Conservation (phyloP, 2,329 filamentous ascomycete genomes). For the Hymenoscyphus fructigenus region DNA sequence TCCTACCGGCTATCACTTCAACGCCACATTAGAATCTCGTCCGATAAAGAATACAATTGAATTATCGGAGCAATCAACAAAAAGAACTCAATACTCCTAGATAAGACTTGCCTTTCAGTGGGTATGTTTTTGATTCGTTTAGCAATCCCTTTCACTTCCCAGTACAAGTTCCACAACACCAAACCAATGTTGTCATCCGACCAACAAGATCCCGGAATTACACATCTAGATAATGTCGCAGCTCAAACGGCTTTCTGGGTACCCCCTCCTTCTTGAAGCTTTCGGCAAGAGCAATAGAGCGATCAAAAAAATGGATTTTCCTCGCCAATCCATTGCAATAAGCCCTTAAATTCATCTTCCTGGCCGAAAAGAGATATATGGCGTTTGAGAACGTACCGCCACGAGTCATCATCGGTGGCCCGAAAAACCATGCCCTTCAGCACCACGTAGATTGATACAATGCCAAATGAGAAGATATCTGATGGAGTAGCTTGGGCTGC, state of each 20-base stretch:
- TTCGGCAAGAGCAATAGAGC: slow-evolving; percentile 40
- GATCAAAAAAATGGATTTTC: slow-evolving; percentile 41
- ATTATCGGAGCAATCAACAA: too few species aligned
- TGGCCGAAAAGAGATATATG: slow-evolving; percentile 50
- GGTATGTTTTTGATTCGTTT: too few species aligned
- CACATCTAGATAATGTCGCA: slow-evolving; percentile 42
- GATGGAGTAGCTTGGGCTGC: slow-evolving; percentile 41
- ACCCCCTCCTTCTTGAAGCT: slow-evolving; percentile 43
- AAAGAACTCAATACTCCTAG: too few species aligned
- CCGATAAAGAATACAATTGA: too few species aligned
- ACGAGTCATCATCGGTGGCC: slow-evolving; percentile 31
- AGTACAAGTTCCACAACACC: too few species aligned
- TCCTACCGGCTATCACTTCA: too few species aligned
- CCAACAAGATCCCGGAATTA: slow-evolving; percentile 42
- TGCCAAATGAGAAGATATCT: slow-evolving; percentile 46
- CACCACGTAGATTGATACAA: slow-evolving; percentile 48
- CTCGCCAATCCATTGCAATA: slow-evolving; percentile 43
- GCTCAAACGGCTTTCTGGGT: slow-evolving; percentile 43
- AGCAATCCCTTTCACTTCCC: too few species aligned
- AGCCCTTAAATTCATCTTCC: slow-evolving; percentile 40
- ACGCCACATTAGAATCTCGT: too few species aligned
- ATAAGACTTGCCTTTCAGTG: too few species aligned
- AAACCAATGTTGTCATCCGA: slow-evolving; percentile 39
- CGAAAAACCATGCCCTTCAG: slow-evolving; percentile 44
- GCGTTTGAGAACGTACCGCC: slow-evolving; percentile 38